Evolutionary conservation across 108 stramenopile species (phyloP).

Genomic region (Fistulifera pelliculosa): DNA sequence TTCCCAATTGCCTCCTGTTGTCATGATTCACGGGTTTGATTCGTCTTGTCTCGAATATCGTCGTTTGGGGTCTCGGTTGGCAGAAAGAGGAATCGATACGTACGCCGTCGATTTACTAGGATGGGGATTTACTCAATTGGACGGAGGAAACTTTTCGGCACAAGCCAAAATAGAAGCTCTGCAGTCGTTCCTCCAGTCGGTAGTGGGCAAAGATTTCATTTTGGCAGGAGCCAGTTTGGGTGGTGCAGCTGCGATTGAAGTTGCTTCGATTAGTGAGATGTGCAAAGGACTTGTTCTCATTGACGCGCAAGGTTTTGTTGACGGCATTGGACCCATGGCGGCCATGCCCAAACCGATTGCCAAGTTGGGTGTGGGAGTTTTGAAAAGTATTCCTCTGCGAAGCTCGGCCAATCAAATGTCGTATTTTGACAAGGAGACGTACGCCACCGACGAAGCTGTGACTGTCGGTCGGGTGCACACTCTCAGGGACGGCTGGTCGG

Average conservation of each 20-base stretch:
- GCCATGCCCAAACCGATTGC: slow-evolving; percentile 59
- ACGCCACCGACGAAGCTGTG: slow-evolving; percentile 84
- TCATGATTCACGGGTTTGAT: slow-evolving; percentile 91
- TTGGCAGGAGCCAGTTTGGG: slow-evolving; percentile 73
- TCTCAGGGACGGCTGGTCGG: slow-evolving; percentile 77
- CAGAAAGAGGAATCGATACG: slow-evolving; percentile 58
- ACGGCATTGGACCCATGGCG: slow-evolving; percentile 83
- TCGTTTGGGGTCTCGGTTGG: slow-evolving; percentile 59
- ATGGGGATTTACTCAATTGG: slow-evolving; percentile 89
- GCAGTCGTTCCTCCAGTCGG: slow-evolving; percentile 48
- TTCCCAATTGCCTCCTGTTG: slow-evolving; percentile 14
- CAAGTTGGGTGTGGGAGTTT: slow-evolving; percentile 59
- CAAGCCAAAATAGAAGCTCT: slow-evolving; percentile 80
- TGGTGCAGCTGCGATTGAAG: slow-evolving; percentile 74
- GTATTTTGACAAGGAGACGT: slow-evolving; percentile 59
- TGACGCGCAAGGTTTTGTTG: slow-evolving; percentile 86
- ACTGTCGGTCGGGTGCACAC: slow-evolving; percentile 79
- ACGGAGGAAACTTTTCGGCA: slow-evolving; percentile 63
- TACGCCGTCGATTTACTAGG: slow-evolving; percentile 91
- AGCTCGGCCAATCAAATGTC: slow-evolving; percentile 76
- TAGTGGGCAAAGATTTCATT: slow-evolving; percentile 36
- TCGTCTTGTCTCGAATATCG: slow-evolving; percentile 82
- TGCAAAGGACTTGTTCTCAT: slow-evolving; percentile 55
- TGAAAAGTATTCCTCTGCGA: slow-evolving; percentile 67
- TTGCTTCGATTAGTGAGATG: slow-evolving; percentile 31